Percentiles rank a stretch among this genome's conserved stretches.
These are phyloP conservation scores for Colletotrichum cordylinicola DNA, from an alignment of 2,329 filamentous ascomycete species.

Conservation along the genomic window DNA sequence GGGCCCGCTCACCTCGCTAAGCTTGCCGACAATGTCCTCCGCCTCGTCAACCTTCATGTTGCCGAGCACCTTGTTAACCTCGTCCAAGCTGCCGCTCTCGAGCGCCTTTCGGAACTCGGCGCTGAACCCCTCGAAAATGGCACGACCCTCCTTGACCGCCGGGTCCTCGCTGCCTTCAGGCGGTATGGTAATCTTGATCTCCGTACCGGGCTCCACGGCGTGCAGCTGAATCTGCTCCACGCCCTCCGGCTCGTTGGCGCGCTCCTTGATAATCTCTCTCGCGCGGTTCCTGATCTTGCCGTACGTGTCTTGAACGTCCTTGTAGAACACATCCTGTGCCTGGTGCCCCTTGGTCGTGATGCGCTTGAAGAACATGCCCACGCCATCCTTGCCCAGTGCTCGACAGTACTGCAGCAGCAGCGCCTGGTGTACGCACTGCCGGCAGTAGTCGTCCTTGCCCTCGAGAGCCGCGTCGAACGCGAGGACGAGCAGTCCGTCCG, in stretches of 20 bases:
- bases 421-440: slow-evolving; percentile 91
- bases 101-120: slow-evolving; percentile 83
- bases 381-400: slow-evolving; percentile 85
- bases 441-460: slow-evolving; percentile 75
- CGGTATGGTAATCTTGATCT: slow-evolving; percentile 88
- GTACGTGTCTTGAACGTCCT: slow-evolving; percentile 92
- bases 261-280: slow-evolving; percentile 69
- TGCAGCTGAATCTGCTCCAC: slow-evolving; percentile 98
- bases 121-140: slow-evolving; percentile 84
- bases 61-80: slow-evolving; percentile 65
- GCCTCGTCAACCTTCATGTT: slow-evolving; percentile 90
- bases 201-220: slow-evolving; percentile 90
- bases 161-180: slow-evolving; percentile 70
- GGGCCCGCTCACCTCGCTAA: slow-evolving; percentile 65
- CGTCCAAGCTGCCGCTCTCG: slow-evolving; percentile 84
- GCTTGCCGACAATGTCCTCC: slow-evolving; percentile 80
- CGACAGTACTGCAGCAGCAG: slow-evolving; percentile 94
- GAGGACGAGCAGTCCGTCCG: slow-evolving; percentile 87
- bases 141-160: slow-evolving; percentile 66
- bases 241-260: slow-evolving; percentile 60
- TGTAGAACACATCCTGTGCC: slow-evolving; percentile 87
- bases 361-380: slow-evolving; percentile 93
- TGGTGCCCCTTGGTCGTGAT: slow-evolving; percentile 90
- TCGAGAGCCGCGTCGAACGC: slow-evolving; percentile 90
- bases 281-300: slow-evolving; percentile 79